Base-by-base conservation (phyloP, 1,284 basidiomycete species). In the Thelephora terrestris region DNA sequence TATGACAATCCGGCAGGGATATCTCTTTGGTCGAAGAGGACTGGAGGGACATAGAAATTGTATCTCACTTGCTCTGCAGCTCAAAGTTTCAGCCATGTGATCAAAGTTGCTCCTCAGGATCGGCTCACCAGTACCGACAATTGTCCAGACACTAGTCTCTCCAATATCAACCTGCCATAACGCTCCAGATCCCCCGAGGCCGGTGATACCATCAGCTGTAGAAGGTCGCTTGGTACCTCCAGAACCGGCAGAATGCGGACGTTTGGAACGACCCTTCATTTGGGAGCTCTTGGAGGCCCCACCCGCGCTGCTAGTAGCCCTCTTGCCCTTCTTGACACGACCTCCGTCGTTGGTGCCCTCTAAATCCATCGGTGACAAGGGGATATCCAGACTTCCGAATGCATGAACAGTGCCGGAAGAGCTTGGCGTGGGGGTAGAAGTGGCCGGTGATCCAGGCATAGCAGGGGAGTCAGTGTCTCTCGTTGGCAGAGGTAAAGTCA, bases 81-180 rank as follows among this genome's bases (percentile, higher is more conserved):
- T 6, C 50, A 42, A n/a, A 53, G 10, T 34, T 42, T 42, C 29
- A 32, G 29, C 14, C 7, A 14, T 14, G 12, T 42, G 39, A 18
- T 29, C 7, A 38, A 14, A 18, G 21, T 16, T 17, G 9, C 32
- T 14, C 39, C 23, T 38, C 17, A 35, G 37, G 36, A 43, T 45
- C 35, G 35, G 62, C 72, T 64, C 63, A 87, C 85, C 85, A 54
- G 87, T 91, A 55, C 91, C 89, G 52, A 92, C 89, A 55, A 94
- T 91, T 14, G 90, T 92, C 91, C 91, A 94, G 35, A 93, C 85
- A 61, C 89, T 89, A 36, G 87, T 89, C 67, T 92, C 89, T 51
- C 86, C 86, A 52, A 90, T 87, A 63, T 90, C 85, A 49, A 90
- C 85, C 59, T 85, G 82, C 87, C 88, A 91, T 21, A 89, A 71